These are phyloP conservation scores for Cercospora sp. DNA, from an alignment of 2,329 filamentous ascomycete genomes.

Conservation along the genomic window DNA sequence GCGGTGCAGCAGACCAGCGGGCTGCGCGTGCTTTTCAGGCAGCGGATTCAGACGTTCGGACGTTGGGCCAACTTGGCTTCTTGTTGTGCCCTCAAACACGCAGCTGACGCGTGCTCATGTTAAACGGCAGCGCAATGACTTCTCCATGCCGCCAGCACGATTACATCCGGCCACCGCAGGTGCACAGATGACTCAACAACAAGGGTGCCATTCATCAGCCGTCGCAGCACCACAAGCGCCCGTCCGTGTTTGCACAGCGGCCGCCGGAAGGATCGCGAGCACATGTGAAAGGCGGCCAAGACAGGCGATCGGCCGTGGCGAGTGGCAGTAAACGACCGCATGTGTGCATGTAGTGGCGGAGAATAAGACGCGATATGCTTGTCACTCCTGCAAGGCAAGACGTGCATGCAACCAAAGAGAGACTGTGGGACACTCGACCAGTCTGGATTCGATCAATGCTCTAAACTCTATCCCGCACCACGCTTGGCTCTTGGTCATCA, in stretches of 20 bases:
- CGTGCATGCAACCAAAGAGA: background rate
- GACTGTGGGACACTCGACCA: background rate
- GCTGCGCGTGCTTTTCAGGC: background rate
- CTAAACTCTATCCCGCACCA: too few relatives aligned
- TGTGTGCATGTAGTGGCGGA: background rate
- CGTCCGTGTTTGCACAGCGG: too few relatives aligned
- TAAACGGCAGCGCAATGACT: background rate
- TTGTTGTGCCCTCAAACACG: background rate
- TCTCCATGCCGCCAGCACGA: background rate
- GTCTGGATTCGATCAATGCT: background rate
- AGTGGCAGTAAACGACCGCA: background rate
- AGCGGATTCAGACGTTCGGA: background rate
- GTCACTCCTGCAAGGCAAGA: background rate
- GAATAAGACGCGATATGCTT: background rate
- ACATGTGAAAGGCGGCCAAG: background rate
- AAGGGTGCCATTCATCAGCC: background rate
- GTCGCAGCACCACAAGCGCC: too few relatives aligned
- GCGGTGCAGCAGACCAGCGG: background rate
- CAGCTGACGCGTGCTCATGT: constrained; percentile 1
- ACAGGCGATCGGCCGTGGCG: background rate
- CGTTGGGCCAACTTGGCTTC: background rate
- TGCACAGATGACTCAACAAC: background rate
- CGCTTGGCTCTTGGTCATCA: too few relatives aligned
- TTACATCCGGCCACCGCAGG: background rate
- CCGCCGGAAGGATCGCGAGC: background rate